These are phyloP conservation scores for Pichia inconspicua DNA, from an alignment of 1,139 yeast species.

Conservation along the genomic window DNA sequence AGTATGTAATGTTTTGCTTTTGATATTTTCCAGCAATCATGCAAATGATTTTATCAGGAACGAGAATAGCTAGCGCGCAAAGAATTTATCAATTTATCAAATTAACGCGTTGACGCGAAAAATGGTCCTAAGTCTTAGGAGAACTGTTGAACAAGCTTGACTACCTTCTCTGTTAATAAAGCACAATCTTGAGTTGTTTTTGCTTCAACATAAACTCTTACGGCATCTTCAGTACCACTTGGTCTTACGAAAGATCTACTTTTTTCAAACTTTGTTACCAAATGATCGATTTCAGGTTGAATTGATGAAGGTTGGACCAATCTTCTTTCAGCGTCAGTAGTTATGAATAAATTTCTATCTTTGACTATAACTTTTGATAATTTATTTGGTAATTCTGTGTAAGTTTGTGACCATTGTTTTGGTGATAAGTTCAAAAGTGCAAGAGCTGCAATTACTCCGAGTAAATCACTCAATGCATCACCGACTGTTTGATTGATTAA, in stretches of 20 bases:
- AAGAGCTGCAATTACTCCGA: conserved; percentile 66
- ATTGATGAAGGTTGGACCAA: conserved; percentile 60
- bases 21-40: no score
- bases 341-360: conserved; percentile 70
- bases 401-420: conserved; percentile 65
- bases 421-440: conserved; percentile 38
- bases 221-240: conserved; percentile 97
- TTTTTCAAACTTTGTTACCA: conserved; percentile 39
- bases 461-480: conserved; percentile 86
- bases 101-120: no score
- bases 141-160: conserved; percentile 32
- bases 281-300: conserved; percentile 62
- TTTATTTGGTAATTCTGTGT: conserved; percentile 80
- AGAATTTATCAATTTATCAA: no score
- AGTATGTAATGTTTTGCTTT: no score
- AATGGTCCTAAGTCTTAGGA: conserved; percentile 3
- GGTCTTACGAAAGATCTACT: conserved; percentile 95
- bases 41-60: not conserved
- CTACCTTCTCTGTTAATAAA: conserved; percentile 46
- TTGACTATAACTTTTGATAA: conserved; percentile 74
- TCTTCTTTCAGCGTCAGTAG: conserved; percentile 86
- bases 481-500: conserved; percentile 95
- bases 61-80: not conserved
- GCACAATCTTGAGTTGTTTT: conserved; percentile 45
- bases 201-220: conserved; percentile 92